phyloP scores from a whole-genome alignment of 2,329 filamentous ascomycete species.

The Talaromyces sp. region DNA sequence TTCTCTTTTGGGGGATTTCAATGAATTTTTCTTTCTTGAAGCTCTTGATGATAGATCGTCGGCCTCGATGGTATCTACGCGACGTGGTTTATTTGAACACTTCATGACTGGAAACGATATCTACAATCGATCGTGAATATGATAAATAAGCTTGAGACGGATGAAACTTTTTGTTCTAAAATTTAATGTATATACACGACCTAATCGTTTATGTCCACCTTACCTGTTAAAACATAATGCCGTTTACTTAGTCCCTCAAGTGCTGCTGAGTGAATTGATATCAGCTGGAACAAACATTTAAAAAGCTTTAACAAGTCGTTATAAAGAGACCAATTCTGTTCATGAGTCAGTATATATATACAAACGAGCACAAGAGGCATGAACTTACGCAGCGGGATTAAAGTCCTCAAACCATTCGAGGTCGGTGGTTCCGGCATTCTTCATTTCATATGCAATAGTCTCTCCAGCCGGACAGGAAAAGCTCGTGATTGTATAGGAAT shows the following conservation, averaged over 20 bases:
- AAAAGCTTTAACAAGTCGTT: slow-evolving; percentile 32
- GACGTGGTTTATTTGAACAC: too few species aligned
- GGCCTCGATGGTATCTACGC: too few species aligned
- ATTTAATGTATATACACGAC: not conserved
- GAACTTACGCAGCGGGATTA: slow-evolving; percentile 47
- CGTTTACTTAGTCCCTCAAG: not conserved
- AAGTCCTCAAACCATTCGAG: slow-evolving; percentile 63
- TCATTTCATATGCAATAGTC: slow-evolving; percentile 51
- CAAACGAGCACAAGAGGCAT: not conserved
- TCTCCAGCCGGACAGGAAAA: slow-evolving; percentile 54
- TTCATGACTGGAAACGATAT: too few species aligned
- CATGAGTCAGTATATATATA: slow-evolving; percentile 14
- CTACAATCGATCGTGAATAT: too few species aligned
- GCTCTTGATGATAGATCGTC: too few species aligned
- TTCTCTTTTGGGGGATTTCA: not conserved
- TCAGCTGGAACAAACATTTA: not conserved
- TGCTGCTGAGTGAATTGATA: not conserved
- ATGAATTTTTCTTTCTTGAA: not conserved
- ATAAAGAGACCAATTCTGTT: slow-evolving; percentile 38
- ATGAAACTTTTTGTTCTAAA: not conserved
- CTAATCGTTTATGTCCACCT: not conserved
- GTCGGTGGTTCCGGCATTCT: slow-evolving; percentile 45
- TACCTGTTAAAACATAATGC: not conserved
- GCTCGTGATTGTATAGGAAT: slow-evolving; percentile 50
- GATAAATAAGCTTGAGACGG: too few species aligned